Base-by-base conservation (phyloP, 139 green algal species). In the Closterium sp. region DNA sequence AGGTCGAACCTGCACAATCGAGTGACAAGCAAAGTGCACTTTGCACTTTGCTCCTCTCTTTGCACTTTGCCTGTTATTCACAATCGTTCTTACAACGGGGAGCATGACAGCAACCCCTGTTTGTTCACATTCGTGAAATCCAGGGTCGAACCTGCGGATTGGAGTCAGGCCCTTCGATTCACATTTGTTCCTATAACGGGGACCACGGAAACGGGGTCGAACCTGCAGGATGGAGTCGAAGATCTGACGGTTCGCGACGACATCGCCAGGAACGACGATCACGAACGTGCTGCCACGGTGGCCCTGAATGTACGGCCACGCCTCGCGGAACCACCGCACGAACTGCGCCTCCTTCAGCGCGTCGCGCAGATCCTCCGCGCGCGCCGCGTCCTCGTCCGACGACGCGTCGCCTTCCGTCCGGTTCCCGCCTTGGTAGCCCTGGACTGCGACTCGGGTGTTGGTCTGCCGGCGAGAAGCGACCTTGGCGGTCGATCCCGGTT, bases 271-370 rank as follows among this genome's bases (percentile, higher is more conserved):
- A 0, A 99, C 94, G 27, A 98, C 95, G 11, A 99, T 94, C 4
- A 99, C 97, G 94, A 99, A 99, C 0, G 96, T 98, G 29, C 95
- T 95, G 4, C 94, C 96, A 0, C 97, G 92, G 93, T 99, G 98
- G 4, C 97, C 96, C 85, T 96, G 95, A 11, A 99, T 98, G 93
- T 99, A 99, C 21, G 98, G 96, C 0, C 96, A 98, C 0, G 97
- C 97, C 89, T 95, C 89, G 9, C 97, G 89, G 89, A 98, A 98
- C 88, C 97, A 97, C 17, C 96, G 50, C 24, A 96, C 95, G 31
- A 92, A 92, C 27, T 92, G n/a, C 28, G n/a, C 29, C 89, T 92
- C 86, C 86, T 34, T 89, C 11, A 30, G 86, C 30, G 29, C 86
- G 28, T 87, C 28, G 28, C 85, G 85, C 85, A 24, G 17, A 79